Conservation (phyloP, 345 rosid genomes). For the thale cress (Arabidopsis thaliana) region TAIR10.1 NC_003075.7:1538501-1539000, state of each 20-base stretch:
- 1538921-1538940: neutral
- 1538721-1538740: neutral
- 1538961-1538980: neutral
- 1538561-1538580: neutral
- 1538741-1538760: neutral
- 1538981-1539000: neutral
- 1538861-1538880: neutral
- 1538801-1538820: neutral
- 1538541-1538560: neutral
- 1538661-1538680: neutral
- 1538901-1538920: neutral
- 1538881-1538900: neutral
- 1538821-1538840: neutral
- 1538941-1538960: neutral
- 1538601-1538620: neutral
- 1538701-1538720: neutral
- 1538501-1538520: constrained; percentile 23
- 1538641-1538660: neutral
- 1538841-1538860: neutral
- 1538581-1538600: neutral
- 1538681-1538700: neutral
- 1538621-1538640: neutral
- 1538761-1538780: neutral
- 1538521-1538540: constrained; percentile 29
- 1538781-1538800: neutral